phyloP scores from a whole-genome alignment of 352 stramenopile species.

The Pseudoperonospora humuli region DNA sequence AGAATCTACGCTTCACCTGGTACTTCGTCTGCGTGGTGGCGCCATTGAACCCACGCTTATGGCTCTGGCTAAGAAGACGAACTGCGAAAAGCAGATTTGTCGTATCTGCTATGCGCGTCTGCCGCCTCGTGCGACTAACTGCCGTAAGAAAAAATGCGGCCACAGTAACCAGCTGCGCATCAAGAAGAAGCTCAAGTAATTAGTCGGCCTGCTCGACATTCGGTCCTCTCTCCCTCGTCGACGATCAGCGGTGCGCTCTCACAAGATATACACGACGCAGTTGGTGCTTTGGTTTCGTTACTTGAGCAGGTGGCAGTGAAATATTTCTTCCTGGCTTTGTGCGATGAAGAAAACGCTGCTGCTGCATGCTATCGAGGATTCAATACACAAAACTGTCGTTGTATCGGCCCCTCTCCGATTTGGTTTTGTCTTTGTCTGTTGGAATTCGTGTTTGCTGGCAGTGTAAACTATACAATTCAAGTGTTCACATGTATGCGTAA shows the following conservation, averaged over 20 bases:
- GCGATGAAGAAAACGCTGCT: slow-evolving; percentile 7
- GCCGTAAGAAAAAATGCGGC: slow-evolving; percentile 99
- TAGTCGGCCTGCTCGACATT: slow-evolving; percentile 3
- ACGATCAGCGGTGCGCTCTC: slow-evolving; percentile 11
- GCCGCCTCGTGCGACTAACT: slow-evolving; percentile 98
- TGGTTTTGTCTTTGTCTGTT: background rate
- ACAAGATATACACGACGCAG: slow-evolving; percentile 6
- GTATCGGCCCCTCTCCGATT: slow-evolving; percentile 21
- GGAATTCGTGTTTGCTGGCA: too few species aligned
- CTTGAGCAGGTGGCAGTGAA: background rate
- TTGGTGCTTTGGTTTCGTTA: slow-evolving; percentile 6
- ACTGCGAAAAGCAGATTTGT: slow-evolving; percentile 99
- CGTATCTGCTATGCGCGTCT: slow-evolving; percentile 99
- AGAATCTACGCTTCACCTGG: slow-evolving; percentile 95
- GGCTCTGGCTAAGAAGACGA: slow-evolving; percentile 98
- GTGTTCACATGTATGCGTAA: too few species aligned
- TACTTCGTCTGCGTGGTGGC: slow-evolving; percentile 91
- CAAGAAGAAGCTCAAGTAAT: slow-evolving; percentile 99
- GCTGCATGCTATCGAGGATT: slow-evolving; percentile 8
- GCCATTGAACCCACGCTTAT: slow-evolving; percentile 95
- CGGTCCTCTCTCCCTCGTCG: slow-evolving; percentile 5
- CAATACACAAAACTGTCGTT: slow-evolving; percentile 27
- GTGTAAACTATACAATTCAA: too few species aligned
- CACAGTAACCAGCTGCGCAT: slow-evolving; percentile 99
- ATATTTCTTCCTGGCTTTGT: slow-evolving; percentile 8